These are phyloP conservation scores for Moricandia moricandioides DNA, from an alignment of 345 rosid species.

Conservation along the genomic window DNA sequence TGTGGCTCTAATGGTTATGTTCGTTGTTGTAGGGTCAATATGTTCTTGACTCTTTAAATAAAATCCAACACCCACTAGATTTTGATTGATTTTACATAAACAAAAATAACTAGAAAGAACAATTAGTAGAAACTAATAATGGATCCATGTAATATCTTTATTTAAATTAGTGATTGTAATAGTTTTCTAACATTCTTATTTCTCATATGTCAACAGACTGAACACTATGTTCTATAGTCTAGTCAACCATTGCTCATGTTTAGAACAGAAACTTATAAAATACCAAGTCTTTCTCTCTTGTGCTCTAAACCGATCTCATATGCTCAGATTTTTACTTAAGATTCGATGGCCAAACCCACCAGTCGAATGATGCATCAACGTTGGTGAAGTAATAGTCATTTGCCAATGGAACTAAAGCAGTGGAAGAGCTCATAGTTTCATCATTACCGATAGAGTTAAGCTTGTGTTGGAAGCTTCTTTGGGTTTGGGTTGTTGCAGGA, in stretches of 20 bases:
- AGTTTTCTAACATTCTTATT: conserved; percentile 3
- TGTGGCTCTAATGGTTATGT: conserved; percentile 35
- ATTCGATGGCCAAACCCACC: conserved; percentile 15
- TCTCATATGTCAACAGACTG: background rate
- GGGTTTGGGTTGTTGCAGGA: conserved; percentile 15
- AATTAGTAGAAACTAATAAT: background rate
- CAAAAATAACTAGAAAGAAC: background rate
- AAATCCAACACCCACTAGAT: conserved; percentile 18
- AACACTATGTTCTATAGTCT: background rate
- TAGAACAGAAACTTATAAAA: background rate
- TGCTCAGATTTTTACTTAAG: background rate
- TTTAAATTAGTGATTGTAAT: background rate
- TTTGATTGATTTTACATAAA: conserved; percentile 17
- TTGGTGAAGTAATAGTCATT: conserved; percentile 5
- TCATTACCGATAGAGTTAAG: background rate
- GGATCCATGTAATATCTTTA: background rate
- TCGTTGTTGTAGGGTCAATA: conserved; percentile 29
- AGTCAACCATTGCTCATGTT: background rate
- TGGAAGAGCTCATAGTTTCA: conserved; percentile 12
- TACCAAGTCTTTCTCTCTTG: conserved; percentile 15
- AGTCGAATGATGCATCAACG: conserved; percentile 14
- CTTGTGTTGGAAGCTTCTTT: background rate
- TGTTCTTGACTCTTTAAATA: conserved; percentile 1
- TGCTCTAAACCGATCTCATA: background rate
- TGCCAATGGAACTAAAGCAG: conserved; percentile 1